Conservation (phyloP, 805 yeast genomes). For the Sugiyamaella marilandica region DNA sequence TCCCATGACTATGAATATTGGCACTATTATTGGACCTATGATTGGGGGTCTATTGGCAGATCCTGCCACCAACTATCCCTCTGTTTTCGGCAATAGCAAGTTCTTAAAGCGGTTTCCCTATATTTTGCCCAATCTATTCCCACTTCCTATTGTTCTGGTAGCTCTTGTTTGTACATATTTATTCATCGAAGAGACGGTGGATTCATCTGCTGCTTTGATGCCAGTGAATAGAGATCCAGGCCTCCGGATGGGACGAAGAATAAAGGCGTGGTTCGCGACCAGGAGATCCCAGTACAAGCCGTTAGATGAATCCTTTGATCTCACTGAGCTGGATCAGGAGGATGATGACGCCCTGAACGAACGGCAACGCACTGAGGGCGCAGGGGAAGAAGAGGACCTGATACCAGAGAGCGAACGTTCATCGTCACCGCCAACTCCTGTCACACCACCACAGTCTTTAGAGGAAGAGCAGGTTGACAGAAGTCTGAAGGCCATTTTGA, state of each 20-base stretch:
- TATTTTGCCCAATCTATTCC: conserved; percentile 44
- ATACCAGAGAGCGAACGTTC: neutral
- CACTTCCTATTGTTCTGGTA: conserved; percentile 34
- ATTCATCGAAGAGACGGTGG: conserved; percentile 15
- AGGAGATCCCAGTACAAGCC: neutral
- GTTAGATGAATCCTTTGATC: neutral
- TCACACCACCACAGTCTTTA: neutral
- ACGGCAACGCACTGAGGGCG: neutral
- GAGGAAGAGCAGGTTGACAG: neutral
- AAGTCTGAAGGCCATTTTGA: conserved; percentile 5
- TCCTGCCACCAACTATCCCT: conserved; percentile 32
- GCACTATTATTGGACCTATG: conserved; percentile 54
- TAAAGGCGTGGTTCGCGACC: neutral
- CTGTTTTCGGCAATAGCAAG: conserved; percentile 21
- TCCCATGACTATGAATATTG: conserved; percentile 54
- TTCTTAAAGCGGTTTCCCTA: conserved; percentile 39
- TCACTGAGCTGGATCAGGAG: neutral
- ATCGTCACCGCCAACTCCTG: neutral
- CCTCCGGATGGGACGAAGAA: conserved; percentile 6
- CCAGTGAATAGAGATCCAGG: conserved; percentile 11
- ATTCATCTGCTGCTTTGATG: conserved; percentile 4
- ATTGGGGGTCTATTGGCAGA: conserved; percentile 48
- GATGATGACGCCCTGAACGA: neutral
- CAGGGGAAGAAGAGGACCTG: neutral
- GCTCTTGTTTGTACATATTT: conserved; percentile 18